These are phyloP conservation scores for Aspergillus homomorphus DNA, from an alignment of 495 filamentous ascomycete genomes.

Conservation along the genomic window DNA sequence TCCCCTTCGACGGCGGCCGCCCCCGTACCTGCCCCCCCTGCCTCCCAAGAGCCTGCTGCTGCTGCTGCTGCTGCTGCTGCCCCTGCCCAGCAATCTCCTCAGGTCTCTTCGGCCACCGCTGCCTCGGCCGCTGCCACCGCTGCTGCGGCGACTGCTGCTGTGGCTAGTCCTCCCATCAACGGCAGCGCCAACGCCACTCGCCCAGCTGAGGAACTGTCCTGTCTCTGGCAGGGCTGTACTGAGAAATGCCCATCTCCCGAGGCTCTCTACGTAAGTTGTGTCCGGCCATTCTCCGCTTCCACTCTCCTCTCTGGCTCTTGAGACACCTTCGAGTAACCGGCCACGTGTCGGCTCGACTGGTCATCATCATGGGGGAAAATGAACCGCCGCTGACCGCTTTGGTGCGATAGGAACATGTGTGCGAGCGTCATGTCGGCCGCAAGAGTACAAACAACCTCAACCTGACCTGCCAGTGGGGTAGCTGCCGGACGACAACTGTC, in stretches of 20 bases:
- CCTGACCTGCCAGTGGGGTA: constrained; percentile 94
- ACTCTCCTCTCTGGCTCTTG: not conserved
- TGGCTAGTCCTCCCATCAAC: constrained; percentile 38
- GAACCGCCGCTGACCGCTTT: constrained; percentile 15
- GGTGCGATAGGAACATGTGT: constrained; percentile 81
- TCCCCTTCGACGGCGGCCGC: constrained; percentile 21
- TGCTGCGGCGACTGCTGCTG: constrained; percentile 43
- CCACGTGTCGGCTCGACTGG: constrained; percentile 12
- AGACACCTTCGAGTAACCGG: not conserved
- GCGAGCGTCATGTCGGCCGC: constrained; percentile 96
- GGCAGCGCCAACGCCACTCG: constrained; percentile 25
- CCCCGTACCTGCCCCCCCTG: constrained; percentile 26
- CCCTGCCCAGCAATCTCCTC: constrained; percentile 17
- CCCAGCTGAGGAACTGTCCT: constrained; percentile 61
- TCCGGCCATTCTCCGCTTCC: constrained; percentile 6
- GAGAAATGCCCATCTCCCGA: constrained; percentile 80
- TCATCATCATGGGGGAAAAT: not conserved
- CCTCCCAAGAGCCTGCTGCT: constrained; percentile 25
- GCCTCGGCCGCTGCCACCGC: constrained; percentile 45
- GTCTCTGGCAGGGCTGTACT: constrained; percentile 82
- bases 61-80: no score
- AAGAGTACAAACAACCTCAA: constrained; percentile 99
- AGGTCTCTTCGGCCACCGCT: constrained; percentile 34
- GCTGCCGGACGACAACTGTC: constrained; percentile 92
- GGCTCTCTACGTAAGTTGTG: constrained; percentile 77